phyloP scores from a whole-genome alignment of 23 red algal genomes.

The Chondrus crispus region DNA sequence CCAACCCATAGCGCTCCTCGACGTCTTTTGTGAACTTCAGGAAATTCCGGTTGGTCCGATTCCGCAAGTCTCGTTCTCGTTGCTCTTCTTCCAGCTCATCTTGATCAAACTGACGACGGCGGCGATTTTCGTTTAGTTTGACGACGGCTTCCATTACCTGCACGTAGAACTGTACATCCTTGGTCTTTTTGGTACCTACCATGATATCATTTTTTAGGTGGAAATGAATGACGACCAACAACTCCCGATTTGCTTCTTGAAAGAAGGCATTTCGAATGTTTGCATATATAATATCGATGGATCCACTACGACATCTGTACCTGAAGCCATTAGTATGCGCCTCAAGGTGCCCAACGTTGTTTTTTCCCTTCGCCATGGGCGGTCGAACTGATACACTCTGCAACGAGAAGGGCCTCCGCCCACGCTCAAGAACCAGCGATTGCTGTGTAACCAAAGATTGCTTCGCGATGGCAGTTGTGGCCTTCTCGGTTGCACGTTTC shows the following conservation, averaged over 20 bases:
- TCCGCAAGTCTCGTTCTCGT: conserved; percentile 87
- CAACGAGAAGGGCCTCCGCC: conserved; percentile 38
- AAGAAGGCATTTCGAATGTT: conserved; percentile 99
- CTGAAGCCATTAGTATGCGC: conserved; percentile 91
- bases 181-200: conserved; percentile 87
- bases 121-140: conserved; percentile 79
- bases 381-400: conserved; percentile 81
- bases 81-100: conserved; percentile 98
- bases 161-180: conserved; percentile 96
- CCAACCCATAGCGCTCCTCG: conserved; percentile 72
- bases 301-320: conserved; percentile 67
- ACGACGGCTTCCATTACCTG: conserved; percentile 98
- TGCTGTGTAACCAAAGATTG: conserved; percentile 87
- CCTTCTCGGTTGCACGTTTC: conserved; percentile 78
- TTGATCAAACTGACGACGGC: conserved; percentile 84
- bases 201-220: conserved; percentile 89
- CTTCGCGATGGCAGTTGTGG: conserved; percentile 66
- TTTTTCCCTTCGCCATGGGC: conserved; percentile 77
- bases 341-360: conserved; percentile 86
- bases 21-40: conserved; percentile 92
- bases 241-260: conserved; percentile 90
- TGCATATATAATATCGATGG: conserved; percentile 85
- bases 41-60: conserved; percentile 86
- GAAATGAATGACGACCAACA: conserved; percentile 95
- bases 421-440: conserved; percentile 49